Percentiles rank a stretch among this genome's conserved stretches.
Evolutionary conservation across 1,139 yeast genomes (phyloP).

Genomic region (Hyphopichia wangnamkhiaoensis): DNA sequence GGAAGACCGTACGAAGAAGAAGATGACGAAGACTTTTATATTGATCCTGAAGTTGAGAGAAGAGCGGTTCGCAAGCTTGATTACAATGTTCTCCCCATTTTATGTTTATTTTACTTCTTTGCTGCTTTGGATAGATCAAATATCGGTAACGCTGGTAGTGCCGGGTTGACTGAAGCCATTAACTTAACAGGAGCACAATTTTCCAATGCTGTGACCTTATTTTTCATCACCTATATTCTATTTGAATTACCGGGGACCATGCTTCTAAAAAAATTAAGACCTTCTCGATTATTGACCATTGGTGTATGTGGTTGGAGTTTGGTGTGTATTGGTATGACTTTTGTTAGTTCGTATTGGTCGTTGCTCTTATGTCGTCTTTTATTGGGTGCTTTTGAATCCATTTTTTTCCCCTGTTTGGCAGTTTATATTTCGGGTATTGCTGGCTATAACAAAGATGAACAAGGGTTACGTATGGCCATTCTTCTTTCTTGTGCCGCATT

Average conservation of each 20-base stretch:
- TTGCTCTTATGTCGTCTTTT: constrained; percentile 19
- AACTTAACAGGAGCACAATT: constrained; percentile 16
- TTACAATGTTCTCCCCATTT: constrained; percentile 16
- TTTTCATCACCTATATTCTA: constrained; percentile 21
- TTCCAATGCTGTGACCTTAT: constrained; percentile 20
- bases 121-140: constrained; percentile 27
- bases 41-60: constrained; percentile 21
- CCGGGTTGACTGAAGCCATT: constrained; percentile 21
- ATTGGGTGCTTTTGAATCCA: constrained; percentile 23
- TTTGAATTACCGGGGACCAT: constrained; percentile 17
- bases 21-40: constrained; percentile 1
- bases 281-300: constrained; percentile 18
- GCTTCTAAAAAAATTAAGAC: constrained; percentile 16
- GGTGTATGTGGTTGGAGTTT: constrained; percentile 19
- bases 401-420: constrained; percentile 36
- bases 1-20: too few species aligned
- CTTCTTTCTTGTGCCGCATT: constrained; percentile 43
- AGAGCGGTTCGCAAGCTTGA: constrained; percentile 19
- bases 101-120: constrained; percentile 20
- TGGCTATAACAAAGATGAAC: constrained; percentile 37
- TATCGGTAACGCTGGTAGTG: constrained; percentile 25
- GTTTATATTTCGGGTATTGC: constrained; percentile 36
- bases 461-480: constrained; percentile 42
- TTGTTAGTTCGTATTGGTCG: constrained; percentile 15
- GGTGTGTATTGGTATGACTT: constrained; percentile 19